Conservation (phyloP, 208 protist genomes). For the Novymonas esmeraldas region DNA sequence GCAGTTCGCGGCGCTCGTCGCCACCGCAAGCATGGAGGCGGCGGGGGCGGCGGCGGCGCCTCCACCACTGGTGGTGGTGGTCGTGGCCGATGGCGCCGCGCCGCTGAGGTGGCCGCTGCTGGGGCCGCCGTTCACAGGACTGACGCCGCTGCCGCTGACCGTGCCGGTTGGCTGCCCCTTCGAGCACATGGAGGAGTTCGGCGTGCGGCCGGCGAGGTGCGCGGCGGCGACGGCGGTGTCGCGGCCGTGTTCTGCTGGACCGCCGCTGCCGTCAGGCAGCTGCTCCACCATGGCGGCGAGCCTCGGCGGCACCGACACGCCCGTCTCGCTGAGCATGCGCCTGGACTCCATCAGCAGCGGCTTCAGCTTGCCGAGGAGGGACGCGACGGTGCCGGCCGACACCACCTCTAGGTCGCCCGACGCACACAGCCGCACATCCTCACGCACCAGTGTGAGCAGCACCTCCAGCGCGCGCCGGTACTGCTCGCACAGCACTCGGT, state of each 20-base stretch:
- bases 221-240: background rate
- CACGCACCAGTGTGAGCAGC: constrained; percentile 48
- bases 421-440: constrained; percentile 48
- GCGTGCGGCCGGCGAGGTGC: background rate
- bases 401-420: constrained; percentile 33
- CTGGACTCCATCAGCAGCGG: constrained; percentile 39
- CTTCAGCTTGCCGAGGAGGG: constrained; percentile 23
- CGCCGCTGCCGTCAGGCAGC: constrained; percentile 2
- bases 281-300: constrained; percentile 20
- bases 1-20: background rate
- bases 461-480: constrained; percentile 55
- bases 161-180: background rate
- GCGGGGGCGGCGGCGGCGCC: background rate
- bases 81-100: too few species aligned
- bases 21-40: background rate
- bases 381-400: constrained; percentile 13
- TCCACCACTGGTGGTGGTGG: background rate
- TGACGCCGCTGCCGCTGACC: background rate
- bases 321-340: constrained; percentile 31
- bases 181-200: background rate
- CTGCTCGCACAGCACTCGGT: constrained; percentile 63
- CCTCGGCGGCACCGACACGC: constrained; percentile 30
- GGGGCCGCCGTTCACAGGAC: background rate
- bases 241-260: too few species aligned
- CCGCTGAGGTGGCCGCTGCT: too few species aligned